Percentiles rank a stretch among this genome's conserved stretches.
Evolutionary conservation across 108 stramenopile genomes (phyloP).

Genomic region (Skeletonema marinoi): DNA sequence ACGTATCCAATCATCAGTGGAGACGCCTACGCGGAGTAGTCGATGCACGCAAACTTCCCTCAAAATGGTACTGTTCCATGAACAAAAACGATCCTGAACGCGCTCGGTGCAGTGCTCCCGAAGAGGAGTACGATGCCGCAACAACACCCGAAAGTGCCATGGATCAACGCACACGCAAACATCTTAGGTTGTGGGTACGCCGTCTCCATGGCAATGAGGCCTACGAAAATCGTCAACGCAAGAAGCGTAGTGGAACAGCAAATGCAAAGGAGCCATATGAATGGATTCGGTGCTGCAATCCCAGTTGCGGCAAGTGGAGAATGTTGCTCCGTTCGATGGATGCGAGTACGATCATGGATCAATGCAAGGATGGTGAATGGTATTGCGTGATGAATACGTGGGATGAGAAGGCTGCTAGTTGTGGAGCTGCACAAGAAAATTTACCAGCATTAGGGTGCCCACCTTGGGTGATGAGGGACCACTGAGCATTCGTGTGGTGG

Average conservation of each 20-base stretch:
- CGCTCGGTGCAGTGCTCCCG: slow-evolving; percentile 81
- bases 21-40: slow-evolving; percentile 88
- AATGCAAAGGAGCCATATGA: slow-evolving; percentile 84
- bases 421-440: slow-evolving; percentile 90
- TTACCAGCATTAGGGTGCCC: slow-evolving; percentile 85
- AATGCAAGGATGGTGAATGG: slow-evolving; percentile 77
- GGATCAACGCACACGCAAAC: slow-evolving; percentile 83
- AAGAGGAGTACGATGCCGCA: slow-evolving; percentile 85
- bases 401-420: slow-evolving; percentile 89
- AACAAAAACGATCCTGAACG: slow-evolving; percentile 91
- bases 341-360: slow-evolving; percentile 69
- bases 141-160: slow-evolving; percentile 80
- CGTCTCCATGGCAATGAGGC: slow-evolving; percentile 82
- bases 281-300: slow-evolving; percentile 90
- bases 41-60: slow-evolving; percentile 84
- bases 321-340: slow-evolving; percentile 82
- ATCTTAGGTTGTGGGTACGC: slow-evolving; percentile 85
- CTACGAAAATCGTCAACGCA: slow-evolving; percentile 78
- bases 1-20: slow-evolving; percentile 53
- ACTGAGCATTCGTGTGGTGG: slow-evolving; percentile 5
- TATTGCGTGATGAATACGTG: slow-evolving; percentile 94
- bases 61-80: slow-evolving; percentile 89
- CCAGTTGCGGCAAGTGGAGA: slow-evolving; percentile 86
- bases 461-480: slow-evolving; percentile 84
- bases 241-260: slow-evolving; percentile 48